Base-by-base conservation (phyloP, 352 stramenopile genomes). In the Globisporangium takayamanum region DNA sequence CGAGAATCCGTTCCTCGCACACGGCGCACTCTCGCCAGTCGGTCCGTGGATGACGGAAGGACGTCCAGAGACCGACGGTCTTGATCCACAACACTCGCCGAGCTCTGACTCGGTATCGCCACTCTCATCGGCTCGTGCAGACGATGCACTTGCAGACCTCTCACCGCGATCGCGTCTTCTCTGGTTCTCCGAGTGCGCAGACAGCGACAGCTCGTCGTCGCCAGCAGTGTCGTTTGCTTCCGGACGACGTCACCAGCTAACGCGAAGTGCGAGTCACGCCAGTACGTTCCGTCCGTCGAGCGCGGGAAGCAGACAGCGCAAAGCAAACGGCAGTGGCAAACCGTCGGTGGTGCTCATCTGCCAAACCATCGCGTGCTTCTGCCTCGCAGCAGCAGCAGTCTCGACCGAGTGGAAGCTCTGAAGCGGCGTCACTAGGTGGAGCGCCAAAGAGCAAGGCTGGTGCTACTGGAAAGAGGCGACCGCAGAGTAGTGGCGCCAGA, bases 131-230 rank as follows among this genome's bases (percentile, higher is more conserved):
- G 28, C 52, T 30, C n/a, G 52, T 8, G 48, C 12, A 22, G 63
- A 68, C 36, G 57, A 57, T 50, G 51, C 60, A 1, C 30, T 78
- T 4, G 58, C 70, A 5, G 56, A 67, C n/a, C 60, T 83, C 30
- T 89, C 79, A 0, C 80, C 80, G 47, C 77, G 80, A 30, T 85
- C 71, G 42, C 75, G 77, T 0, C 58, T 89, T n/a, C 58, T 89
- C 7, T 88, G 78, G 68, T 70, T 87, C 54, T 89, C 79, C 0
- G 65, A 72, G 5, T 86, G 66, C 53, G 68, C 53, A 4, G 59
- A 66, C 26, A 65, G 69, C 20, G 59, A 66, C 26, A 65, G 69
- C 20, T 50, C 59, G 14, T 36, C 26, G 25, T 44, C 39, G 14
- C 25, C 52, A 39, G 33, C 33, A 39, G 6, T 39, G 33, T 39